Percentiles rank a stretch among this genome's conserved stretches.
These are phyloP conservation scores for Chaetothyriales sp. DNA, from an alignment of 2,329 filamentous ascomycete species.

Conservation along the genomic window DNA sequence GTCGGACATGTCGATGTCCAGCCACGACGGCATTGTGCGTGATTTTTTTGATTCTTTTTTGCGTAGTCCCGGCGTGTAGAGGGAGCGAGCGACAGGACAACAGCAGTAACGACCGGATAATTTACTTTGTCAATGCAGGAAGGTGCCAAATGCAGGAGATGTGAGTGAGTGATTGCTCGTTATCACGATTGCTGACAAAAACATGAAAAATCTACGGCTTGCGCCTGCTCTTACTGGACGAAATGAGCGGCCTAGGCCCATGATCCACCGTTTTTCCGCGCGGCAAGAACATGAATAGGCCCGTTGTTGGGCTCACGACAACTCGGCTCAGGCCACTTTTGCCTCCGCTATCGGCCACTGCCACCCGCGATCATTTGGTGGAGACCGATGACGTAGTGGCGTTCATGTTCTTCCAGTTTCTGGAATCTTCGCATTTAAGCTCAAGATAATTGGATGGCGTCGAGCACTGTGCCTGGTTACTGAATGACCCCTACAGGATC, in stretches of 20 bases:
- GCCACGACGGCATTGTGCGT: conserved; percentile 27
- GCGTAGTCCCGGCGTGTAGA: background rate
- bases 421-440: background rate
- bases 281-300: background rate
- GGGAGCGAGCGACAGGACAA: too few species aligned
- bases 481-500: too few species aligned
- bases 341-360: background rate
- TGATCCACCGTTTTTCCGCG: background rate
- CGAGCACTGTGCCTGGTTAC: background rate
- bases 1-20: conserved; percentile 41
- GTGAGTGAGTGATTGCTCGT: background rate
- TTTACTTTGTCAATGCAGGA: background rate
- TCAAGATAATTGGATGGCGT: background rate
- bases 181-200: background rate
- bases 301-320: too few species aligned
- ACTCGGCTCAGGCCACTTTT: background rate
- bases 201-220: background rate
- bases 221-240: background rate
- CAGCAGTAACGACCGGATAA: background rate
- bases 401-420: background rate
- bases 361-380: background rate
- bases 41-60: background rate
- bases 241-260: too few species aligned
- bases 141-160: background rate
- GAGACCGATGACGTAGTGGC: background rate